Conservation (phyloP, 78 protist species). For the Polysphondylium violaceum region DNA sequence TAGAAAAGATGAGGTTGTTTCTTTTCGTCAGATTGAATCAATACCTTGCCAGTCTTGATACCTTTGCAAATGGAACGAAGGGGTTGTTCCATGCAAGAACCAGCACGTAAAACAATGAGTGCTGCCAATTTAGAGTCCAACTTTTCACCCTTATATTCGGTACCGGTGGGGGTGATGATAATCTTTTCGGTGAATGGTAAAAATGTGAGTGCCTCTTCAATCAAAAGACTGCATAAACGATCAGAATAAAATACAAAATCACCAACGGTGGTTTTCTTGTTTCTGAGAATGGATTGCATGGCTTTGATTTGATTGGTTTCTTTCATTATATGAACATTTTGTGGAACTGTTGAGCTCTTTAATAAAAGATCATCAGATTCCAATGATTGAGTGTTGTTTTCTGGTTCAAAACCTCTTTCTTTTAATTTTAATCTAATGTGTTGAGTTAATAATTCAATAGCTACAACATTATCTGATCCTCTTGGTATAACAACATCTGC, state of each 20-base stretch:
- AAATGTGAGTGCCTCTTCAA: constrained; percentile 86
- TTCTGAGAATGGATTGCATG: constrained; percentile 58
- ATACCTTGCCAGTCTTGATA: constrained; percentile 90
- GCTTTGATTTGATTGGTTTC: constrained; percentile 60
- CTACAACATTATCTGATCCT: constrained; percentile 87
- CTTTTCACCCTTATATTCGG: constrained; percentile 34
- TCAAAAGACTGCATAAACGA: constrained; percentile 82
- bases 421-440: constrained; percentile 69
- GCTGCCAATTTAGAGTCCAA: constrained; percentile 66
- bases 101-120: constrained; percentile 88
- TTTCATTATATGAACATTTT: constrained; percentile 15
- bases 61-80: constrained; percentile 83
- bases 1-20: constrained; percentile 80
- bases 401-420: constrained; percentile 74
- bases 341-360: no score
- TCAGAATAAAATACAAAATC: constrained; percentile 83
- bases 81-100: constrained; percentile 91
- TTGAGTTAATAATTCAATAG: constrained; percentile 71
- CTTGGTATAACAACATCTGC: constrained; percentile 90
- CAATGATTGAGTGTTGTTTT: not conserved
- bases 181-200: constrained; percentile 68
- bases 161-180: constrained; percentile 83
- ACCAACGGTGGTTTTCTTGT: constrained; percentile 51
- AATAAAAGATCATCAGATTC: not conserved
- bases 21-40: constrained; percentile 89